These are phyloP conservation scores for Nemania diffusa DNA, from an alignment of 2,329 filamentous ascomycete genomes.

Conservation along the genomic window DNA sequence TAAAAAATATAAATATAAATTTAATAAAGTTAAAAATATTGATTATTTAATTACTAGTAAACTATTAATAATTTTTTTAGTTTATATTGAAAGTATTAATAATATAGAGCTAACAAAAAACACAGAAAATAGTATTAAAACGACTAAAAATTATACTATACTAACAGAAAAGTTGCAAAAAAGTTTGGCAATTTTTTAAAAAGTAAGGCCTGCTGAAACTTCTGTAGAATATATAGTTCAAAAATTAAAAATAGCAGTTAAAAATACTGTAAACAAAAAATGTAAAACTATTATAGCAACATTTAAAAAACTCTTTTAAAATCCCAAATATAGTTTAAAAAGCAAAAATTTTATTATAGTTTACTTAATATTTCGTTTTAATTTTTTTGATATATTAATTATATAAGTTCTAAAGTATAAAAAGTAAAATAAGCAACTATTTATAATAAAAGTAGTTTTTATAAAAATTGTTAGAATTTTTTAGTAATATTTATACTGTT, in stretches of 20 bases:
- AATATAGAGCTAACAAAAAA: not conserved
- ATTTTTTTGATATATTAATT: constrained; percentile 8
- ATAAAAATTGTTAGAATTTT: too few species aligned
- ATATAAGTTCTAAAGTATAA: constrained; percentile 6
- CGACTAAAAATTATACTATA: not conserved
- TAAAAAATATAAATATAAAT: not conserved
- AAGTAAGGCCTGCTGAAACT: not conserved
- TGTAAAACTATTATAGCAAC: constrained; percentile 1
- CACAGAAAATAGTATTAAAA: not conserved
- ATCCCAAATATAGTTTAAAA: not conserved
- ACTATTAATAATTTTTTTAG: not conserved
- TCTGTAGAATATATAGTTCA: not conserved
- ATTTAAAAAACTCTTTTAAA: constrained; percentile 12
- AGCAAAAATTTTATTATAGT: constrained; percentile 4
- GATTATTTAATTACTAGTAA: not conserved
- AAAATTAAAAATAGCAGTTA: not conserved
- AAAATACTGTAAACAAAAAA: constrained; percentile 3
- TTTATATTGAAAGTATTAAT: not conserved
- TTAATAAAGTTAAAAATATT: too few species aligned
- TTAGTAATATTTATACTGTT: too few species aligned
- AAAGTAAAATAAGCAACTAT: not conserved
- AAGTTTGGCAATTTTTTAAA: not conserved
- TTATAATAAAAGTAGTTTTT: not conserved
- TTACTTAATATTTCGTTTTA: constrained; percentile 16
- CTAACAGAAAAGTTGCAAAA: not conserved